Conservation (phyloP, 768 basidiomycete species). For the Cantharellus cinnabarinus region DNA sequence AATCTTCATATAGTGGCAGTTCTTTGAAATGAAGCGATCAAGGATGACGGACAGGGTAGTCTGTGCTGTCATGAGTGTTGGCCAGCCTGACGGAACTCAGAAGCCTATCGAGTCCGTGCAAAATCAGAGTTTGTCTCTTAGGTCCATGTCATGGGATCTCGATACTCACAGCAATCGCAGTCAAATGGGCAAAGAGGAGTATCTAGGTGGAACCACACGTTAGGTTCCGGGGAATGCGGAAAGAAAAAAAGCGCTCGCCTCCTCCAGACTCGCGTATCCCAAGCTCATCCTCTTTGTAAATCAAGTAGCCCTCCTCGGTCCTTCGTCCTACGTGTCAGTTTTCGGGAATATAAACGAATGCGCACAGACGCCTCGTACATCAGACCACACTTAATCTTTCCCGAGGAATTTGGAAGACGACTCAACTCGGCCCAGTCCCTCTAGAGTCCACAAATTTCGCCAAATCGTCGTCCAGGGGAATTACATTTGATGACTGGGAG, state of each 20-base stretch:
- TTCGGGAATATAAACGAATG: slow-evolving; percentile 2
- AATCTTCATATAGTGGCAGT: too few species aligned
- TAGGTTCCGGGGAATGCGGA: slow-evolving; percentile 7
- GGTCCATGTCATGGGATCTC: too few species aligned
- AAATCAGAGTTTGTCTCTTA: too few species aligned
- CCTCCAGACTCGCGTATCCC: slow-evolving; percentile 43
- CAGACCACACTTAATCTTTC: background rate
- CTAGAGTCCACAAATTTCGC: slow-evolving; percentile 51
- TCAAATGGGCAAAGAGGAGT: slow-evolving; percentile 76
- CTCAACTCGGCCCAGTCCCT: slow-evolving; percentile 42
- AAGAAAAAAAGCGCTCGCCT: slow-evolving; percentile 33
- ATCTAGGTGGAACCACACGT: slow-evolving; percentile 24
- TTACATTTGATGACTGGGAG: background rate
- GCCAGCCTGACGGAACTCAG: too few species aligned
- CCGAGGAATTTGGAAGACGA: background rate
- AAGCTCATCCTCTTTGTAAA: slow-evolving; percentile 72
- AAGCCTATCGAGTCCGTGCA: too few species aligned
- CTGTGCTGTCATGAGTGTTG: too few species aligned
- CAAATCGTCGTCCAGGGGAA: slow-evolving; percentile 18
- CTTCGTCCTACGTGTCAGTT: slow-evolving; percentile 31
- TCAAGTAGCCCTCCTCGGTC: slow-evolving; percentile 60
- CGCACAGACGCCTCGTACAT: slow-evolving; percentile 5
- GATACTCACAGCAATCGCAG: slow-evolving; percentile 60
- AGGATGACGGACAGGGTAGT: too few species aligned
- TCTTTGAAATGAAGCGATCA: too few species aligned